phyloP scores from a whole-genome alignment of 108 stramenopile genomes.

The Bacterosira constricta region DNA sequence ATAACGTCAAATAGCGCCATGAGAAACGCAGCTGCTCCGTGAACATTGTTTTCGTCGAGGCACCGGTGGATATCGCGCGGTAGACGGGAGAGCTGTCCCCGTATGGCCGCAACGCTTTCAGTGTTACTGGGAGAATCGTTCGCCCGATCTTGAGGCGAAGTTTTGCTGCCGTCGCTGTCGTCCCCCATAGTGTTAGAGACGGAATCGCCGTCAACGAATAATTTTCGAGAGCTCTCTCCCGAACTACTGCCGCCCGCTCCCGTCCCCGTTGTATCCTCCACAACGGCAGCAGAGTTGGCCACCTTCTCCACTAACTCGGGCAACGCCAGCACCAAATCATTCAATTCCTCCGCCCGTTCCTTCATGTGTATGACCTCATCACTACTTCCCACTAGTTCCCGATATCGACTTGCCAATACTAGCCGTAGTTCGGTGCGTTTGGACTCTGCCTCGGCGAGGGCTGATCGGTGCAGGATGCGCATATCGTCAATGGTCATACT shows the following conservation, averaged over 20 bases:
- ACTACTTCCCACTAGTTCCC: slow-evolving; percentile 82
- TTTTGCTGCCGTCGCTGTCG: neutral
- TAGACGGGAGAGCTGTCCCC: slow-evolving; percentile 52
- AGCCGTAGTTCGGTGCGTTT: slow-evolving; percentile 87
- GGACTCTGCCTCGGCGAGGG: slow-evolving; percentile 79
- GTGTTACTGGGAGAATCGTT: no score
- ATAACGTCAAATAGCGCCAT: slow-evolving; percentile 70
- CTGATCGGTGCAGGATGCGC: slow-evolving; percentile 74
- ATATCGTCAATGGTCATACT: slow-evolving; percentile 88
- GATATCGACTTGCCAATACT: slow-evolving; percentile 84
- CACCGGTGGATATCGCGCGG: slow-evolving; percentile 74
- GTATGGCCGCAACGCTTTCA: slow-evolving; percentile 19
- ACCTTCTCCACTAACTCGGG: slow-evolving; percentile 71
- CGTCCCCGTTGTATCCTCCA: neutral
- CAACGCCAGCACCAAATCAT: slow-evolving; percentile 67
- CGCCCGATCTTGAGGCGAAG: no score
- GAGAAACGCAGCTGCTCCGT: slow-evolving; percentile 65
- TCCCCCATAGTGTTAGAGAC: neutral
- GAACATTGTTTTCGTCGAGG: slow-evolving; percentile 69
- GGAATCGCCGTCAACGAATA: neutral
- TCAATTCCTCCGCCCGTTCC: slow-evolving; percentile 74
- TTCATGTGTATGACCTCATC: slow-evolving; percentile 89
- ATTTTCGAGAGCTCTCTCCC: slow-evolving; percentile 1
- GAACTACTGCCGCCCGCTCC: neutral
- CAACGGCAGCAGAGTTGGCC: slow-evolving; percentile 2